Percentiles rank a stretch among this genome's conserved stretches.
Conservation (phyloP, 1,284 basidiomycete species). For the Cutaneotrichosporon arboriforme region DNA sequence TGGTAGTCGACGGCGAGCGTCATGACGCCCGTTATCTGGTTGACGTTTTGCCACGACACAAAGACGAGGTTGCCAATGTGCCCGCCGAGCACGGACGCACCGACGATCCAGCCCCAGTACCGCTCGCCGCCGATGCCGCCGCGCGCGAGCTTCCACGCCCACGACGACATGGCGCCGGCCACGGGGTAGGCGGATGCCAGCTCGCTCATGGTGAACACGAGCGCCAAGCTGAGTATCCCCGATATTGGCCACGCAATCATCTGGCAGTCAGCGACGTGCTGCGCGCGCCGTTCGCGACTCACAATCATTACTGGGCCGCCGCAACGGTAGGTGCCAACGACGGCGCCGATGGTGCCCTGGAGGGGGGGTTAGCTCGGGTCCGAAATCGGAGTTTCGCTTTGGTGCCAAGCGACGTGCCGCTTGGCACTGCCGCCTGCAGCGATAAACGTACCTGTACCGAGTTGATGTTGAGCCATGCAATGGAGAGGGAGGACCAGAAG, state of each 20-base stretch:
- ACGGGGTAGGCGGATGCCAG: constrained; percentile 47
- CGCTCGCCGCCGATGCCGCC: constrained; percentile 43
- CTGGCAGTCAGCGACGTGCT: constrained; percentile 16
- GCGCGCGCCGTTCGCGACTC: constrained; percentile 5
- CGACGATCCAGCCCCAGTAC: constrained; percentile 46
- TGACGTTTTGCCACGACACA: constrained; percentile 37
- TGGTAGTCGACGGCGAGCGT: constrained; percentile 30
- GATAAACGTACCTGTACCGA: constrained; percentile 31
- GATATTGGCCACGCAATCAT: constrained; percentile 46
- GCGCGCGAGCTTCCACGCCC: constrained; percentile 45
- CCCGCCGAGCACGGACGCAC: constrained; percentile 43
- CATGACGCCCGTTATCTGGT: constrained; percentile 41
- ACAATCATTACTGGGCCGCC: constrained; percentile 46
- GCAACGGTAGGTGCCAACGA: constrained; percentile 41
- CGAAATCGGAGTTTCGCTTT: too few species aligned
- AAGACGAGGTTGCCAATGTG: constrained; percentile 42
- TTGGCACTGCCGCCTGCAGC: background rate
- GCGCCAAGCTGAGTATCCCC: constrained; percentile 31
- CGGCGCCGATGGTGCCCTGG: constrained; percentile 44
- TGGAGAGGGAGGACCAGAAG: constrained; percentile 45
- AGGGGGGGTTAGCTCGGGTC: background rate
- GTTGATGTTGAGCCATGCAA: constrained; percentile 43
- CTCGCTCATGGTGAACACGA: constrained; percentile 41
- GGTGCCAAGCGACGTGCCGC: too few species aligned
- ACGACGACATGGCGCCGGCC: constrained; percentile 46